Base-by-base conservation (phyloP, 371 early-diverging fungal genomes). In the Mucor lusitanicus region DNA sequence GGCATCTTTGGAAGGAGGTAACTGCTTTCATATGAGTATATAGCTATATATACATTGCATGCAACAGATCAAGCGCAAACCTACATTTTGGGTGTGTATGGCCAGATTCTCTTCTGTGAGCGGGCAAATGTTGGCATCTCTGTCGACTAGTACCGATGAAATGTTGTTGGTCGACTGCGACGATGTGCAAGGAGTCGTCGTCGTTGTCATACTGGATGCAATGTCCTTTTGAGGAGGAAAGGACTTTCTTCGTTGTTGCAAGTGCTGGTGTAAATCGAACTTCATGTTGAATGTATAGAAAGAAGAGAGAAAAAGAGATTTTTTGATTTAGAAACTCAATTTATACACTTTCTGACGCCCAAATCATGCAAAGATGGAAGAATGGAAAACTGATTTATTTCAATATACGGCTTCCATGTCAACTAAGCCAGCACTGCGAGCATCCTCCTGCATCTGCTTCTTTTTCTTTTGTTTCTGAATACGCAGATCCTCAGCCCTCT, bases 391-490 rank as follows among this genome's bases (percentile, higher is more conserved):
- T 50, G 23, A 12, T 6, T 13, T 0, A 12, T 12, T 50, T 54
- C 44, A 67, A 33, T 68, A 62, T 56, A 56, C 66, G 8, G 39
- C 65, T 44, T 65, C 66, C 61, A 67, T 73, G 63, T 72, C 68
- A 64, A 70, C 62, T 57, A 70, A 66, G 25, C 62, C 65, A 53
- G 70, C 70, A 55, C 53, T 37, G 37, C 46, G 60, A 39, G 63
- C 71, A 44, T 71, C 63, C 46, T 72, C 69, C 56, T 71, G 61
- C 64, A 66, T 46, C 28, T 71, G 44, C 39, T 71, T 71, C 28
- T 61, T 72, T 46, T 11, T 59, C 44, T 57, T 71, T 39, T 53
- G 32, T n/a, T 71, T 62, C 27, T 46, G 39, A 30, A 30, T 48
- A 7, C 46, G 42, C 17, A 39, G 63, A 32, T 72, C 63, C 53